These are phyloP conservation scores for Penicillium tannophilum DNA, from an alignment of 495 filamentous ascomycete genomes.

Conservation along the genomic window DNA sequence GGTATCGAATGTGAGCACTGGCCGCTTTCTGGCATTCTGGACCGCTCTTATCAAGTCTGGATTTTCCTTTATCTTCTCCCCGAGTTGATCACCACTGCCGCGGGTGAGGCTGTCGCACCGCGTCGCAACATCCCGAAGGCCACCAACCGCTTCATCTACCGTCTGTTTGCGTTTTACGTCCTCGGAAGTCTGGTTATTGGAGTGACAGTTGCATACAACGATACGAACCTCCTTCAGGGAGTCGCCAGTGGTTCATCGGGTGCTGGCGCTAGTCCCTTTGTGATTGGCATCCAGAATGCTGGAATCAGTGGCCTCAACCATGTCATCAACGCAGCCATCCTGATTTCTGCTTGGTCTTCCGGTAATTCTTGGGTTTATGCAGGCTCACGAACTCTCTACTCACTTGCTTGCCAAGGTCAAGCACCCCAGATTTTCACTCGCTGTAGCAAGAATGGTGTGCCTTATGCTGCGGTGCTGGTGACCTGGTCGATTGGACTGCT, in stretches of 20 bases:
- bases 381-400: constrained; percentile 72
- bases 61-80: constrained; percentile 61
- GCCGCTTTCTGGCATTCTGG: constrained; percentile 46
- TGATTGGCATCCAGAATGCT: constrained; percentile 60
- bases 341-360: constrained; percentile 67
- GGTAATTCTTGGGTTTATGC: constrained; percentile 79
- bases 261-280: constrained; percentile 56
- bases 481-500: constrained; percentile 51
- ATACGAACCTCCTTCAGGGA: constrained; percentile 54
- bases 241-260: constrained; percentile 45
- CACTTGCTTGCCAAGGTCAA: constrained; percentile 67
- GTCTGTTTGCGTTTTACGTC: constrained; percentile 78
- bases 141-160: constrained; percentile 79
- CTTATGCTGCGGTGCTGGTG: constrained; percentile 48
- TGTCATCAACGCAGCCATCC: constrained; percentile 75
- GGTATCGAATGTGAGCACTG: constrained; percentile 26
- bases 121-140: constrained; percentile 76
- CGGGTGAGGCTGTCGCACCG: constrained; percentile 77
- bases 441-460: constrained; percentile 49
- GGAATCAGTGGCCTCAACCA: constrained; percentile 65
- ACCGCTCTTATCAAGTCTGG: constrained; percentile 46
- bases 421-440: constrained; percentile 58
- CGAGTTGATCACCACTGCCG: constrained; percentile 75
- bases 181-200: constrained; percentile 57
- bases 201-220: constrained; percentile 52